These are phyloP conservation scores for Globisporangium canariense DNA, from an alignment of 352 stramenopile species.

Conservation along the genomic window DNA sequence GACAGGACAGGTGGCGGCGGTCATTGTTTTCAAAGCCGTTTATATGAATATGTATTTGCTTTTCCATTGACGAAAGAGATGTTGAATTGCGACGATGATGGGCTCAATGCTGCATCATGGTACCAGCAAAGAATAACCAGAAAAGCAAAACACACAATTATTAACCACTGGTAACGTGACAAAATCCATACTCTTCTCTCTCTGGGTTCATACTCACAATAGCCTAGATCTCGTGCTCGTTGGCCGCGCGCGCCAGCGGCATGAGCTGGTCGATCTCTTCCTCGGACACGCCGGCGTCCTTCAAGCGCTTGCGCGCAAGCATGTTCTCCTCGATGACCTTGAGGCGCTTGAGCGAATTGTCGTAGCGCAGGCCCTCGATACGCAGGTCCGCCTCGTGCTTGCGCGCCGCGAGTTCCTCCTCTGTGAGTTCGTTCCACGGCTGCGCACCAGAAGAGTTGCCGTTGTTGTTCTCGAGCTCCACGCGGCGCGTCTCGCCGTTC, in stretches of 20 bases:
- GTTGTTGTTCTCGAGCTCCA: slow-evolving; percentile 4
- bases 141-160: too few species aligned
- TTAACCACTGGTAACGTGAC: too few species aligned
- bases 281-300: slow-evolving; percentile 28
- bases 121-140: too few species aligned
- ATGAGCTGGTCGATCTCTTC: slow-evolving; percentile 20
- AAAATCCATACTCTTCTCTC: not conserved
- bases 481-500: slow-evolving; percentile 8
- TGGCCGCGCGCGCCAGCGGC: slow-evolving; percentile 4
- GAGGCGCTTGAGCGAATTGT: slow-evolving; percentile 22
- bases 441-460: not conserved
- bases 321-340: slow-evolving; percentile 22
- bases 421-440: slow-evolving; percentile 16
- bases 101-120: too few species aligned
- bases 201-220: too few species aligned
- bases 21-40: too few species aligned
- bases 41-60: too few species aligned
- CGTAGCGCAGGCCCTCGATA: slow-evolving; percentile 20
- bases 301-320: slow-evolving; percentile 41
- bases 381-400: slow-evolving; percentile 20
- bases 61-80: too few species aligned
- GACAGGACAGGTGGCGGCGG: too few species aligned
- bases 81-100: too few species aligned
- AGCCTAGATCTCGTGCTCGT: not conserved
- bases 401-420: slow-evolving; percentile 18